Evolutionary conservation across 1,284 basidiomycete species (phyloP), one percentile per base, ranked within the genome.

Genomic region (Leucoagaricus sp.): DNA sequence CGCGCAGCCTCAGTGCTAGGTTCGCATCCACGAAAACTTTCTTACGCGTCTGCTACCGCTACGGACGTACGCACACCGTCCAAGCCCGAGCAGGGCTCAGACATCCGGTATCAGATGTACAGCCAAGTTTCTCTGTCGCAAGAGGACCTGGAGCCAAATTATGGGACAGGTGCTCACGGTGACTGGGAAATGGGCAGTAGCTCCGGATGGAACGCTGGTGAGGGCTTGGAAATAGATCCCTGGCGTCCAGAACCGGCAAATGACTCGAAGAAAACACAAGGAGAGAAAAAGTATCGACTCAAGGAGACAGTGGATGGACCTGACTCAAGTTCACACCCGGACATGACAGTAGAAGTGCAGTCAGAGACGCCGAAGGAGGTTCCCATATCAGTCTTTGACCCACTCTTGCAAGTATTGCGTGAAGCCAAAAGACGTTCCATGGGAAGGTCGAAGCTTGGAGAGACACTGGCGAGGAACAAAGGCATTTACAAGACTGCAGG

Each of bases 401-500:
- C 33, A 40, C 31, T 53, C 13, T 1, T 53, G 19, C 51, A 7
- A 31, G 10, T 53, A 3, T 45, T 53, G 31, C 41, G 42, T 15
- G 51, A 53, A n/a, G 36, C 19, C 6, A 45, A 38, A 21, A 44
- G 28, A n/a, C 51, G 51, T 17, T 23, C 23, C 15, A 47, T 53
- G 44, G 44, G 44, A 28, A 53, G 52, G 34, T 38, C 52, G 13
- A 53, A 21, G 17, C 23, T 47, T 5, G 52, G 44, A 25, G 52
- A 46, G 25, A 33, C 26, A 15, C 12, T 47, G 12, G 21, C 34
- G n/a, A 46, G 25, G 17, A 9, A 53, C 33, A 53, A 40, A 33
- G 36, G 25, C 17, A 47, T 69, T 5, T 75, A 77, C 48, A 49
- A 57, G 49, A 55, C 49, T 7, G 71, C 71, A 4, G 70, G 72